phyloP scores from a whole-genome alignment of 768 basidiomycete species.

The Suillus cothurnatus region DNA sequence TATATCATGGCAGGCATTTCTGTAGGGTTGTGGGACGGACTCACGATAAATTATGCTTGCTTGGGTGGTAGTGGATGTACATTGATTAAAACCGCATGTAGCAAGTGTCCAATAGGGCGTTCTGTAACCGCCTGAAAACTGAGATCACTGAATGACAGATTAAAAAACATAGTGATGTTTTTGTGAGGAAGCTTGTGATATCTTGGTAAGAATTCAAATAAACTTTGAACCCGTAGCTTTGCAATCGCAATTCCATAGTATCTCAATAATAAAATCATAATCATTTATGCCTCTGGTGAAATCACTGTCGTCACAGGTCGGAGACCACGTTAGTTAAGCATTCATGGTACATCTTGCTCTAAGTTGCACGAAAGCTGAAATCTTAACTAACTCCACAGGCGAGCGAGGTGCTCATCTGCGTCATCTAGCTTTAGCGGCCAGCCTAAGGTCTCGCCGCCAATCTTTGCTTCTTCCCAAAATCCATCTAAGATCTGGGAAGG shows the following conservation, averaged over 20 bases:
- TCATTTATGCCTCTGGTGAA: conserved; percentile 80
- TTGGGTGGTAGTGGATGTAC: conserved; percentile 82
- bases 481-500: conserved; percentile 69
- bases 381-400: conserved; percentile 95
- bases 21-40: conserved; percentile 72
- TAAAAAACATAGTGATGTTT: neutral
- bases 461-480: conserved; percentile 83
- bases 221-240: conserved; percentile 91
- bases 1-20: conserved; percentile 92
- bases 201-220: conserved; percentile 98
- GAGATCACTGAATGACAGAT: conserved; percentile 71
- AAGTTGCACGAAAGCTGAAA: conserved; percentile 88
- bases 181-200: conserved; percentile 52
- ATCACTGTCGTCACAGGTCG: conserved; percentile 3
- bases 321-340: conserved; percentile 24
- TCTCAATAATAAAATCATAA: conserved; percentile 82
- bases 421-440: conserved; percentile 85
- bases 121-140: conserved; percentile 92
- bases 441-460: conserved; percentile 67
- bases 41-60: conserved; percentile 88
- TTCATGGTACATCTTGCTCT: conserved; percentile 95
- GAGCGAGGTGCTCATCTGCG: conserved; percentile 81
- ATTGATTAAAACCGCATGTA: conserved; percentile 89
- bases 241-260: conserved; percentile 89
- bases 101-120: conserved; percentile 93